These are phyloP conservation scores for Cladobotryum mycophilum DNA, from an alignment of 2,329 filamentous ascomycete genomes.

Conservation along the genomic window DNA sequence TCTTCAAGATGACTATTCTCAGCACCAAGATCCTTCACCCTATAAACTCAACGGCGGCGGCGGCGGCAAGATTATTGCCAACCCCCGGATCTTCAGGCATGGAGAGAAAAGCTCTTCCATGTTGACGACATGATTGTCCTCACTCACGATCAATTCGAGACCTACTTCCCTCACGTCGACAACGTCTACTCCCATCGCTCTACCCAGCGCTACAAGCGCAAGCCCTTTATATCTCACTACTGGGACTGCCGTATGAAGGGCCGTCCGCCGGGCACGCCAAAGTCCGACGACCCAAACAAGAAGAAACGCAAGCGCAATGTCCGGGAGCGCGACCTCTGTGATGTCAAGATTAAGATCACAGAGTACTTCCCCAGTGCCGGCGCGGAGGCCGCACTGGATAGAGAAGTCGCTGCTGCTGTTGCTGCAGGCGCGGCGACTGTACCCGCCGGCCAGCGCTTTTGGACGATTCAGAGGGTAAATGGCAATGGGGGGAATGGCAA, in stretches of 20 bases:
- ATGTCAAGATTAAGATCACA: conserved; percentile 82
- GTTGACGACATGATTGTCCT: conserved; percentile 68
- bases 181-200: conserved; percentile 81
- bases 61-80: conserved; percentile 4
- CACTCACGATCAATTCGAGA: conserved; percentile 72
- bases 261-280: conserved; percentile 69
- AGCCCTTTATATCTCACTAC: conserved; percentile 77
- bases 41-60: conserved; percentile 2
- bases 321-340: conserved; percentile 72
- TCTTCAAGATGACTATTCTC: background rate
- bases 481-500: conserved; percentile 69
- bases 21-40: background rate
- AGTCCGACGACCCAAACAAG: conserved; percentile 72
- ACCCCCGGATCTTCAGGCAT: conserved; percentile 49
- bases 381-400: conserved; percentile 20
- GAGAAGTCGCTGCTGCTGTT: conserved; percentile 17
- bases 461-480: conserved; percentile 72
- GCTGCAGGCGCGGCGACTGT: conserved; percentile 10
- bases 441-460: conserved; percentile 50
- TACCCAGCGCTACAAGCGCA: conserved; percentile 73
- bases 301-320: conserved; percentile 74
- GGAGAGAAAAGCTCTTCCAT: conserved; percentile 68
- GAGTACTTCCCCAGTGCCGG: conserved; percentile 61
- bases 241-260: conserved; percentile 82
- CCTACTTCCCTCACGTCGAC: conserved; percentile 77